A percentile compares a stretch with the other conserved stretches of the same genome.
Evolutionary conservation across 148 eudicot species (phyloP).

Genomic region (Chenopodium suecicum): DNA sequence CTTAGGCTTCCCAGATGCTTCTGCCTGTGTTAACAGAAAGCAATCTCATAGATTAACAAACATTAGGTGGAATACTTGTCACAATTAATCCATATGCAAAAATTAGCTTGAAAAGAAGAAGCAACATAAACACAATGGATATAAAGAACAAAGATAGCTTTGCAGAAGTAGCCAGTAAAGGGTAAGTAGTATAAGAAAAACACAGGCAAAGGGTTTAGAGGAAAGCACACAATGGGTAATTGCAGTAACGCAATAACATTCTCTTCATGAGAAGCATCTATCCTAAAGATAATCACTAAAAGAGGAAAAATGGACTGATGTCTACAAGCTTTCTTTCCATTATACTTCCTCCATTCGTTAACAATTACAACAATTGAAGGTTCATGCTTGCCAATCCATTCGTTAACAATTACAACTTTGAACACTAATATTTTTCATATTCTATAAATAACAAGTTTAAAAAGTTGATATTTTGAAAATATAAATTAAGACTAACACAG

Average conservation of each 20-base stretch:
- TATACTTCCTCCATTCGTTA: too few relatives aligned
- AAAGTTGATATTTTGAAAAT: too few relatives aligned
- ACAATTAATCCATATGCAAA: neutral
- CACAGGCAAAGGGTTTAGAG: neutral
- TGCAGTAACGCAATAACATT: neutral
- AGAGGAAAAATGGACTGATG: neutral
- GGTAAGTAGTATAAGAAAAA: neutral
- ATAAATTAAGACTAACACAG: too few relatives aligned
- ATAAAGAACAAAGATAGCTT: too few relatives aligned
- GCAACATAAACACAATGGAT: neutral
- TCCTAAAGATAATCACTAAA: neutral
- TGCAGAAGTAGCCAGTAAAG: neutral
- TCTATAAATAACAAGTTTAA: too few relatives aligned
- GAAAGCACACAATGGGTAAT: neutral
- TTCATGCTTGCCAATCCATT: too few relatives aligned
- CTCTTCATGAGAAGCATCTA: neutral
- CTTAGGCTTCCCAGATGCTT: constrained; percentile 85
- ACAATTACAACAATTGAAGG: too few relatives aligned
- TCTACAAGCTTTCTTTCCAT: neutral
- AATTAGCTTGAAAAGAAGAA: neutral
- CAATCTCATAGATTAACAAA: neutral
- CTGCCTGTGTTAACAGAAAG: constrained; percentile 48
- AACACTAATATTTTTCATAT: too few relatives aligned
- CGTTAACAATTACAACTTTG: too few relatives aligned
- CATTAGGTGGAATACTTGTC: neutral